Evolutionary conservation across 352 stramenopile species (phyloP), one percentile per base, ranked within the genome.

Genomic region (Globisporangium alternatum): DNA sequence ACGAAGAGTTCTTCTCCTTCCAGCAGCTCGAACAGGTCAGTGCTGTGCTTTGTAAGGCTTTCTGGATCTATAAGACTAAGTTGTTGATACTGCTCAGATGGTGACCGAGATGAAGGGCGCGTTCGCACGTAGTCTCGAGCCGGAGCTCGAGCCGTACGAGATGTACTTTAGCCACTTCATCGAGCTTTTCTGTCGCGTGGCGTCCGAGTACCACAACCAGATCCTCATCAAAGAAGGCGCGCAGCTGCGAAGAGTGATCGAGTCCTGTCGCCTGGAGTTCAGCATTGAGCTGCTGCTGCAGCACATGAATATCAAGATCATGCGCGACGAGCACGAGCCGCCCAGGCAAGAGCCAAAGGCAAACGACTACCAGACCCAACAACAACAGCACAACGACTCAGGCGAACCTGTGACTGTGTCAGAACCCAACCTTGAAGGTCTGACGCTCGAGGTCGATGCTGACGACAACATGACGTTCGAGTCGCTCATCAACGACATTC

Each of bases 1-100:
- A 89, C 68, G 81, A 89, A 37, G 81, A 85, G 48, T 91, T 68
- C 49, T 76, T 89, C n/a, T 88, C 81, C 12, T 84, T 74, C 53
- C 56, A 76, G 19, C 63, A 84, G 3, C 63, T 87, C 41, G 37
- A 72, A 15, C 53, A 72, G 15, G 77, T 84, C 44, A 56, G 70
- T 47, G n/a, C 2, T 9, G 53, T 17, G 5, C 64, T n/a, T 58
- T 28, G 25, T 58, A 53, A 66, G 77, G 67, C 43, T 62, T 30
- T 55, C 21, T 2, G 37, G 25, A 28, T 28, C 25, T 28, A 28
- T 28, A 3, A 28, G 5, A 49, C 15, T 48, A 6, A 48, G 37
- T 33, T 33, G 25, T 25, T 25, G 3, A 30, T 33, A 15, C 15
- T 37, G 3, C 44, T 15, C 25, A 69, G 63, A 69, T 75, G 56